phyloP scores from a whole-genome alignment of 176 grass and related monocot genomes.

The Poa pratensis region DNA sequence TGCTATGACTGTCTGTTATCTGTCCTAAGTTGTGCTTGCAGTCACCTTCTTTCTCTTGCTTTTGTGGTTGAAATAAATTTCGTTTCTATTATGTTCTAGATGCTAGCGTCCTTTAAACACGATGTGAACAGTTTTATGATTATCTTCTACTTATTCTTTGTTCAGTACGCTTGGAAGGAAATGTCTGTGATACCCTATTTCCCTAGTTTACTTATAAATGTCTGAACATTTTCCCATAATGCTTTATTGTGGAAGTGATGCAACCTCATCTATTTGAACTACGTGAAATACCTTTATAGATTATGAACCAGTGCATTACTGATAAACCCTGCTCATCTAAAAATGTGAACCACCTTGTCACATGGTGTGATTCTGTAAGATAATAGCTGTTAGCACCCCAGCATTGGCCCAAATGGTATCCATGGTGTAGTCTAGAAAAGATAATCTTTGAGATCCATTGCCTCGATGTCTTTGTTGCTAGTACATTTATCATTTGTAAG shows the following conservation, averaged over 20 bases:
- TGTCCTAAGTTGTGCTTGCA: neutral
- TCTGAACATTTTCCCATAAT: slow-evolving; percentile 19
- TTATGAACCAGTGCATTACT: slow-evolving; percentile 5
- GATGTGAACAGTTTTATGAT: neutral
- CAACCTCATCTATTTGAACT: neutral
- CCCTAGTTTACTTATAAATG: neutral
- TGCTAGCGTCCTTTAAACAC: slow-evolving; percentile 1
- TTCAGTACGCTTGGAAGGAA: neutral
- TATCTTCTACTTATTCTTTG: slow-evolving; percentile 16
- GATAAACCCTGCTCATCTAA: neutral
- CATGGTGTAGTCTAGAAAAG: slow-evolving; percentile 4
- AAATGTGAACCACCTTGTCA: neutral
- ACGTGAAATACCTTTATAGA: neutral
- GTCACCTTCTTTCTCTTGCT: slow-evolving; percentile 2
- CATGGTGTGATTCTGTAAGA: slow-evolving; percentile 8
- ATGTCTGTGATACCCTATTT: neutral
- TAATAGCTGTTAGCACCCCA: slow-evolving; percentile 7
- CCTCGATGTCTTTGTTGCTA: neutral
- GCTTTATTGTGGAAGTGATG: neutral
- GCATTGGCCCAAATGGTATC: slow-evolving; percentile 6
- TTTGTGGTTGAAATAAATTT: neutral
- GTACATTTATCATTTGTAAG: neutral
- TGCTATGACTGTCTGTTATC: neutral
- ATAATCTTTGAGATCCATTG: neutral
- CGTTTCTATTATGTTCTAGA: neutral